Evolutionary conservation across 768 basidiomycete species (phyloP).

Genomic region (Naganishia kalamii): DNA sequence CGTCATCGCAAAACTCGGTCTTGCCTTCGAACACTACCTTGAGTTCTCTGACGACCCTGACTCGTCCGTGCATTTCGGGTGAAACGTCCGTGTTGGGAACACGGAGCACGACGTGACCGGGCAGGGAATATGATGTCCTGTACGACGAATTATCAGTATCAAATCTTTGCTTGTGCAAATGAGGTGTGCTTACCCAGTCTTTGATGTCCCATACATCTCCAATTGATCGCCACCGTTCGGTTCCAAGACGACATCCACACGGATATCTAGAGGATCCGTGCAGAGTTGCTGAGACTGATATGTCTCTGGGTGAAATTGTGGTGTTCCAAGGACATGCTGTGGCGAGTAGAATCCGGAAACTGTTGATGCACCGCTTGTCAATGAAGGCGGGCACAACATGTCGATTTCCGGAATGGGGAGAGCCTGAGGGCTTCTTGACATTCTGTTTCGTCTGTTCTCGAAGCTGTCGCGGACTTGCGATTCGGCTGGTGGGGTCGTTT

Average conservation of each 20-base stretch:
- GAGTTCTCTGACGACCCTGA: conserved; percentile 46
- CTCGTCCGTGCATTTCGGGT: conserved; percentile 43
- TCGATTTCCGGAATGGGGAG: background rate
- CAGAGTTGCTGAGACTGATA: background rate
- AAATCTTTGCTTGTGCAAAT: background rate
- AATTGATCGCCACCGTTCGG: background rate
- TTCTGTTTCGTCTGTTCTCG: background rate
- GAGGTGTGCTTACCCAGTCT: background rate
- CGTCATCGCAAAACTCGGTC: conserved; percentile 62
- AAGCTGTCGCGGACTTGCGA: background rate
- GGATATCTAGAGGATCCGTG: background rate
- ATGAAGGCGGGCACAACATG: background rate
- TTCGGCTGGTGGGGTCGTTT: background rate
- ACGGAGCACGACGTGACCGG: conserved; percentile 68
- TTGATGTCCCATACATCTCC: conserved; percentile 11
- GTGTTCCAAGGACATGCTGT: background rate
- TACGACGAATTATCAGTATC: background rate
- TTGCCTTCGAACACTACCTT: conserved; percentile 78
- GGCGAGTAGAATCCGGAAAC: background rate
- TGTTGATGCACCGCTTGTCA: background rate
- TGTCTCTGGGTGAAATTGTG: background rate
- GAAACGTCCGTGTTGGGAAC: conserved; percentile 52
- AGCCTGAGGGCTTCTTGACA: background rate
- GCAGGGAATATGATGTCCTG: conserved; percentile 80
- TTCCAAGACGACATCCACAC: background rate